Percentiles rank a stretch among this genome's conserved stretches.
These are phyloP conservation scores for Neolentinus lepideus DNA, from an alignment of 1,284 basidiomycete species.

Conservation along the genomic window DNA sequence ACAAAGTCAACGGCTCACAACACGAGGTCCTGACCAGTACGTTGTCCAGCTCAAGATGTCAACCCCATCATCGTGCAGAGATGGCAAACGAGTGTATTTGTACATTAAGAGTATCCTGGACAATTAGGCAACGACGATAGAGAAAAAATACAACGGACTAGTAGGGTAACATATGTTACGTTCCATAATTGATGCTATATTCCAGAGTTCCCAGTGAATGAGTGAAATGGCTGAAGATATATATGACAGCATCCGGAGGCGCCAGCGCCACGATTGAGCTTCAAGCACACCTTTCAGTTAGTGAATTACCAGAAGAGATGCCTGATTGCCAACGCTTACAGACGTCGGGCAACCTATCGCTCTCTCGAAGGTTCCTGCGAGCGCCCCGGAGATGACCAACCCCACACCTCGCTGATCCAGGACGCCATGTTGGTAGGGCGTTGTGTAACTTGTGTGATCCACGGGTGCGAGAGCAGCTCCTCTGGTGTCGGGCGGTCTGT, in stretches of 20 bases:
- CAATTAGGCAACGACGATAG: neutral
- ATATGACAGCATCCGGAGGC: too few relatives aligned
- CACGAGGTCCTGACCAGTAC: too few relatives aligned
- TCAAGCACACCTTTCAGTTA: too few relatives aligned
- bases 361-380: neutral
- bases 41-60: too few relatives aligned
- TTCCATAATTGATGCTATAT: neutral
- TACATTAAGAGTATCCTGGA: neutral
- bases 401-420: constrained; percentile 90
- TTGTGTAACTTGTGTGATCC: constrained; percentile 76
- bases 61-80: too few relatives aligned
- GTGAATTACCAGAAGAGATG: neutral
- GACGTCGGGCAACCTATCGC: too few relatives aligned
- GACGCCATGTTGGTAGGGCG: constrained; percentile 83
- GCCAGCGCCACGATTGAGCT: too few relatives aligned
- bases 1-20: too few relatives aligned
- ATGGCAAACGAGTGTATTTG: neutral
- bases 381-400: constrained; percentile 50
- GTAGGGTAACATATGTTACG: neutral
- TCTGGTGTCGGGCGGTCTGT: constrained; percentile 75
- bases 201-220: neutral
- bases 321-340: too few relatives aligned
- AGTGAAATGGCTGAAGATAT: too few relatives aligned
- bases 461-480: constrained; percentile 83
- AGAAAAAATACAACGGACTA: neutral